A percentile compares a stretch with the other conserved stretches of the same genome.
These are phyloP conservation scores for Diaporthe nobilis DNA, from an alignment of 2,329 filamentous ascomycete genomes.

Conservation along the genomic window DNA sequence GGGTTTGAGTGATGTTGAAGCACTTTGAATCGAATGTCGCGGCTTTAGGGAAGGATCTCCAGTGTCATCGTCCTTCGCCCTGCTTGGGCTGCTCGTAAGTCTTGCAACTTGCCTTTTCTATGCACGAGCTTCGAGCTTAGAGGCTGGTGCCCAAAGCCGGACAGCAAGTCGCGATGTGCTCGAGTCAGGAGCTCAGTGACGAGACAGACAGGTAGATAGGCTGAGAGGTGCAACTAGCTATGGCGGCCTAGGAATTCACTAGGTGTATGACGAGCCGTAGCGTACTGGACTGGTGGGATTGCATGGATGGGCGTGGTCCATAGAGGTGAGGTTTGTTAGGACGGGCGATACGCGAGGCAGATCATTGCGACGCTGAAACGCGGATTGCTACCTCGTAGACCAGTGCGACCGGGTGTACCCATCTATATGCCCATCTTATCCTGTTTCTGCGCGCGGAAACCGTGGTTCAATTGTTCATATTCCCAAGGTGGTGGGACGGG, in stretches of 20 bases:
- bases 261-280: neutral
- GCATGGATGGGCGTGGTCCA: neutral
- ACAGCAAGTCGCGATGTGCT: too few species aligned
- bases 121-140: neutral
- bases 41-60: constrained; percentile 2
- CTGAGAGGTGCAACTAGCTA: neutral
- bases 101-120: too few species aligned
- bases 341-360: constrained; percentile 16
- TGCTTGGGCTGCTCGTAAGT: neutral
- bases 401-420: constrained; percentile 4
- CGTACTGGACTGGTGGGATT: neutral
- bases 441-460: neutral
- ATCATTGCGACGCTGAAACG: constrained; percentile 32
- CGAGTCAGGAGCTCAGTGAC: neutral
- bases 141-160: neutral
- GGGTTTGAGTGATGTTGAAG: neutral
- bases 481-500: constrained; percentile 1
- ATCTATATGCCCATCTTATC: neutral
- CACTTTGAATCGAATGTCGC: neutral
- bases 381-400: constrained; percentile 23
- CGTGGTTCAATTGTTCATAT: neutral
- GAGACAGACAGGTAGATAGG: neutral
- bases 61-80: neutral
- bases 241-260: neutral
- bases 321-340: neutral